These are phyloP conservation scores for Teratosphaeria pseudoeucalypti DNA, from an alignment of 2,329 filamentous ascomycete genomes.

Conservation along the genomic window DNA sequence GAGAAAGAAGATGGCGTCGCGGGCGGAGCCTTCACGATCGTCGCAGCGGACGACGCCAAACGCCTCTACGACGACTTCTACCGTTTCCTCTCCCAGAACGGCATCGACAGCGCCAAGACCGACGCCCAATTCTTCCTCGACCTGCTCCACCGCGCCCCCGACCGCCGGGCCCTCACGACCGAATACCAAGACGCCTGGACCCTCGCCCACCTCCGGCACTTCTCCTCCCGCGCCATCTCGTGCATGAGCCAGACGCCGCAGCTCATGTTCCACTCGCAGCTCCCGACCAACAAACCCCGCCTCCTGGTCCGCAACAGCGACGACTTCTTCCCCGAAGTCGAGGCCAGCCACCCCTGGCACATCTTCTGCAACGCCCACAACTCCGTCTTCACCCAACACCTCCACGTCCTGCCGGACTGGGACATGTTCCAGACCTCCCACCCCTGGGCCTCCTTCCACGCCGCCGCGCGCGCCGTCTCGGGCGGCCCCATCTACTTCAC, in stretches of 20 bases:
- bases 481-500: constrained; percentile 94
- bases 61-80: constrained; percentile 90
- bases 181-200: constrained; percentile 82
- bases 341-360: constrained; percentile 82
- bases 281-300: constrained; percentile 63
- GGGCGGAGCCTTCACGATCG: constrained; percentile 58
- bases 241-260: constrained; percentile 93
- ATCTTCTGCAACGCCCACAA: constrained; percentile 92
- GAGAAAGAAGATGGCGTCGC: constrained; percentile 46
- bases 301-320: constrained; percentile 76
- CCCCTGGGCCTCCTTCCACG: constrained; percentile 71
- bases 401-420: constrained; percentile 82
- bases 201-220: constrained; percentile 64
- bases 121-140: constrained; percentile 89
- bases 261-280: constrained; percentile 72
- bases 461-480: constrained; percentile 76
- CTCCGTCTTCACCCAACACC: constrained; percentile 65
- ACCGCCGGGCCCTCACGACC: constrained; percentile 60
- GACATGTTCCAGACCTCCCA: constrained; percentile 63
- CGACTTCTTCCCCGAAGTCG: constrained; percentile 81
- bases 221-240: constrained; percentile 68
- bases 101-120: constrained; percentile 82
- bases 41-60: constrained; percentile 63
- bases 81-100: constrained; percentile 59
- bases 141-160: constrained; percentile 55